Conservation (phyloP, 768 basidiomycete species). For the Podaxis carcinomalis region DNA sequence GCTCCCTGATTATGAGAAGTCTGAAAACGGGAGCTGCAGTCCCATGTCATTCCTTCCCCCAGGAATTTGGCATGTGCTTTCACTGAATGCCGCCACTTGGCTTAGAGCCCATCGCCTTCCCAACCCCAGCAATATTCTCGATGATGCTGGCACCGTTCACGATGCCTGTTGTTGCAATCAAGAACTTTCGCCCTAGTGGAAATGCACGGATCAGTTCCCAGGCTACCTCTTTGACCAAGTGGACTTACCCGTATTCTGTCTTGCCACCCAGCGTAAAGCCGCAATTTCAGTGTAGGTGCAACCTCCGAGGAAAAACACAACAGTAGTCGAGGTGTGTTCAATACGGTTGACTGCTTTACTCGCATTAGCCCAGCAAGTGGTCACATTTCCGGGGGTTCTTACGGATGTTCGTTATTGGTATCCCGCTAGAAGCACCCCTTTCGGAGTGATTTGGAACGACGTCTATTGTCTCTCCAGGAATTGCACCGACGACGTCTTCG, state of each 20-base stretch:
- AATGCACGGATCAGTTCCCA: constrained; percentile 7
- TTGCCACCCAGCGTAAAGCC: constrained; percentile 87
- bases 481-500: constrained; percentile 78
- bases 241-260: constrained; percentile 71
- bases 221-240: constrained; percentile 13
- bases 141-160: constrained; percentile 74
- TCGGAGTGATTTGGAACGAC: constrained; percentile 43
- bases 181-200: constrained; percentile 69
- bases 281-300: constrained; percentile 98
- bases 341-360: not conserved
- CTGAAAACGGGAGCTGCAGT: not conserved
- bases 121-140: constrained; percentile 53
- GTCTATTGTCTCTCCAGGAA: constrained; percentile 88
- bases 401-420: constrained; percentile 8
- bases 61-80: constrained; percentile 4
- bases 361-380: constrained; percentile 15
- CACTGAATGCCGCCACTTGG: constrained; percentile 7
- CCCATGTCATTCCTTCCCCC: constrained; percentile 10
- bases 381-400: constrained; percentile 17
- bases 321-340: constrained; percentile 72
- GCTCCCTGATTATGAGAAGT: constrained; percentile 21
- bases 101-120: constrained; percentile 15
- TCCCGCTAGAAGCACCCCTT: constrained; percentile 6
- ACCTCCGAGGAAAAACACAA: constrained; percentile 96
- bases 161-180: constrained; percentile 91